Evolutionary conservation across 2,329 filamentous ascomycete species (phyloP), one percentile per base, ranked within the genome.

Genomic region (Colletotrichum tamarilloi): DNA sequence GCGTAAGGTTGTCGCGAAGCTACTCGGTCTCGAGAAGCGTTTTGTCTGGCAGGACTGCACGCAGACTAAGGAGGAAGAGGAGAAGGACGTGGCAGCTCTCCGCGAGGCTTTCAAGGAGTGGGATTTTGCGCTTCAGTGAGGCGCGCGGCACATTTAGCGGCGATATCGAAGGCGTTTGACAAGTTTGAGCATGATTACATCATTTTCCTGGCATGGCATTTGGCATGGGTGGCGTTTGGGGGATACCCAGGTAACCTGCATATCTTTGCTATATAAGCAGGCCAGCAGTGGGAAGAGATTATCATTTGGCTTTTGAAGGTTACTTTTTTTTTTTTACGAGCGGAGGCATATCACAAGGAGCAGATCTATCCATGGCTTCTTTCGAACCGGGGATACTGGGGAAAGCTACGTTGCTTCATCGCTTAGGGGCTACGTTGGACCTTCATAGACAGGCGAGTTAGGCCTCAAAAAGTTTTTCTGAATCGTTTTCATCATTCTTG

Each of bases 1-100:
- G 4, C 89, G 97, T 53, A 91, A 92, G 57, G 97, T 98, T 4
- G 85, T 98, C 81, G 96, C 95, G 1, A 98, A 98, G 83, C 85
- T 99, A 64, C 86, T 99, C 63, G 90, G 91, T 3, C 84, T 98
- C 58, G 94, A 98, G 81, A 85, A 90, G 57, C 88, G 97, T n/a
- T 84, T 92, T 65, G 87, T 94, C 76, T 99, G 97, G 97, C 92
- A 92, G 81, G 93, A 97, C 77, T 96, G 94, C 76, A 89, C 87
- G 38, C 95, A 98, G 84, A 89, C 90, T 0, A 86, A 92, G 70
- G 90, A 90, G 12, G 95, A 98, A 76, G 97, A 98, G 85, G 91
- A 89, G 67, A 87, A 87, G 57, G 95, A 98, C 81, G 94, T 93
- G 2, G 89, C 91, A 67, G 90, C 89, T 11, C 97, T 98, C 82